Conservation (phyloP, 345 rosid species). For the Rhodamnia rubescens region DNA sequence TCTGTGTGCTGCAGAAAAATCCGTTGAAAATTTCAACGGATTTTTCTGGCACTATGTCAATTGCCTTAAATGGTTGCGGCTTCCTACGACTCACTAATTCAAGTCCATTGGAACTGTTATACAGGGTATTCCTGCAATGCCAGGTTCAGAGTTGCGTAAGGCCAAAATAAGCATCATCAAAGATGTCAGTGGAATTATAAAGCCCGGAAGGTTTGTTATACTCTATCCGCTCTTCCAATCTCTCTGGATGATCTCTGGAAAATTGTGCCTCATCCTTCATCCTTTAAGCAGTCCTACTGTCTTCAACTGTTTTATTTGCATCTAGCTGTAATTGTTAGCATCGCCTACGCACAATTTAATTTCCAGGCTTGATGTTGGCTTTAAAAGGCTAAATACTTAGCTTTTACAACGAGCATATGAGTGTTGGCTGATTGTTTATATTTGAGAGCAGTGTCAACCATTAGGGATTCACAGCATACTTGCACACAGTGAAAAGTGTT, state of each 20-base stretch:
- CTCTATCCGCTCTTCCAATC: neutral
- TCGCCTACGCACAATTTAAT: neutral
- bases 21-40: neutral
- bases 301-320: neutral
- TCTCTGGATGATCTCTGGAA: neutral
- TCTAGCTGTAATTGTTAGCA: neutral
- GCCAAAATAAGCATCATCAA: slow-evolving; percentile 44
- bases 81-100: neutral
- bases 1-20: neutral
- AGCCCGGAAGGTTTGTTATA: slow-evolving; percentile 49
- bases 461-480: neutral
- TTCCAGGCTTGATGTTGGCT: neutral
- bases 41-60: neutral
- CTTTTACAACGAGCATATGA: neutral
- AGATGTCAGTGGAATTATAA: slow-evolving; percentile 42
- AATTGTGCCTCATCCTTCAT: neutral
- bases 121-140: slow-evolving; percentile 32
- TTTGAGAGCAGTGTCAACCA: neutral
- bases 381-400: neutral
- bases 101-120: neutral
- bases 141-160: slow-evolving; percentile 23
- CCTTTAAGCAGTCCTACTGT: neutral
- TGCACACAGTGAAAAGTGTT: neutral
- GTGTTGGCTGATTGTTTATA: neutral
- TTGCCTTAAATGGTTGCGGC: neutral